A percentile compares a stretch with the other conserved stretches of the same genome.
phyloP scores from a whole-genome alignment of 140 eudicot genomes.

The Anethum foeniculum region DNA sequence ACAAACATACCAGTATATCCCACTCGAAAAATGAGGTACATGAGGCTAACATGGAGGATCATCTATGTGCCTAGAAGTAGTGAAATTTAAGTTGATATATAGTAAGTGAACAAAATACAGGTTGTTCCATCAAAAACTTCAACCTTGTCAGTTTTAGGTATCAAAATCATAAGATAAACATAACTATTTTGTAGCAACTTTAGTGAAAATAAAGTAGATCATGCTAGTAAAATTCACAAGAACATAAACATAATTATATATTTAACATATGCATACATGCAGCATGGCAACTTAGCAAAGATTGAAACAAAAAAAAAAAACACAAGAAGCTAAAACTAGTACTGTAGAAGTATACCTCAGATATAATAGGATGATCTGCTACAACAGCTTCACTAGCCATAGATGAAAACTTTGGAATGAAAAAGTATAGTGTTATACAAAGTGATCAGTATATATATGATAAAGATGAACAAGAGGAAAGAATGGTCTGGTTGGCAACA shows the following conservation, averaged over 20 bases:
- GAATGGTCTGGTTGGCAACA: slow-evolving; percentile 50
- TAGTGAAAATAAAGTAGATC: background rate
- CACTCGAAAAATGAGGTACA: background rate
- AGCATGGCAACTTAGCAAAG: background rate
- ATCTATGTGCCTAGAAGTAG: background rate
- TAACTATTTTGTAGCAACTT: background rate
- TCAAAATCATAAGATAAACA: background rate
- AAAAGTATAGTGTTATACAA: background rate
- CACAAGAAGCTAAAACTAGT: background rate
- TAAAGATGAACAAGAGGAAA: slow-evolving; percentile 9
- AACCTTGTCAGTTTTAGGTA: too few species aligned
- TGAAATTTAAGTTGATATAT: background rate
- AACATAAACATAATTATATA: background rate
- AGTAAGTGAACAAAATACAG: background rate
- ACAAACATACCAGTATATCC: background rate
- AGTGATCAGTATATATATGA: slow-evolving; percentile 3
- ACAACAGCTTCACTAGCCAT: slow-evolving; percentile 60
- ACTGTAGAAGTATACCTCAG: slow-evolving; percentile 36
- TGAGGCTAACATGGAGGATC: background rate
- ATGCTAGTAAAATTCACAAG: background rate
- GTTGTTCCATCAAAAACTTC: background rate
- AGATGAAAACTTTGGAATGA: slow-evolving; percentile 15
- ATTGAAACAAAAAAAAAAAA: background rate
- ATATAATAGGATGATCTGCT: slow-evolving; percentile 33
- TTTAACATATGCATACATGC: background rate